Percentiles rank a stretch among this genome's conserved stretches.
These are phyloP conservation scores for Aspergillus sp. DNA, from an alignment of 2,329 filamentous ascomycete species.

Conservation along the genomic window DNA sequence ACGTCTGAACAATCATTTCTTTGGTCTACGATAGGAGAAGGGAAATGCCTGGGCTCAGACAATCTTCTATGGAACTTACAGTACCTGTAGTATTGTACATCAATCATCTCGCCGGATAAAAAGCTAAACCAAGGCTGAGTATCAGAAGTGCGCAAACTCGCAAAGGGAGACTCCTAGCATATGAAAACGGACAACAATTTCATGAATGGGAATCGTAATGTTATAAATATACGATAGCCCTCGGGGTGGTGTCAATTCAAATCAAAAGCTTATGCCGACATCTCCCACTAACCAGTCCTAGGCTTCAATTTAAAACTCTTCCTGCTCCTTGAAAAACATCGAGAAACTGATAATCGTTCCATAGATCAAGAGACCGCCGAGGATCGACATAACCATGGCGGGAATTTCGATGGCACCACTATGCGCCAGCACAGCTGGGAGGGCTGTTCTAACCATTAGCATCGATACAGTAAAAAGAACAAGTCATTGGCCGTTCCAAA, in stretches of 20 bases:
- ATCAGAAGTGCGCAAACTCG: slow-evolving; percentile 15
- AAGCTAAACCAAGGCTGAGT: slow-evolving; percentile 11
- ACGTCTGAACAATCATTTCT: no score
- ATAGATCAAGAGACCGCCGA: slow-evolving; percentile 92
- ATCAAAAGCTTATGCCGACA: background rate
- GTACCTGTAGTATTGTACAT: slow-evolving; percentile 20
- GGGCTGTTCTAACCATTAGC: slow-evolving; percentile 54
- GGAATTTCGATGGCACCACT: slow-evolving; percentile 76
- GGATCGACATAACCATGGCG: slow-evolving; percentile 92
- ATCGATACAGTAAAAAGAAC: background rate
- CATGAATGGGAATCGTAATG: slow-evolving; percentile 17
- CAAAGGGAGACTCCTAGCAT: slow-evolving; percentile 16
- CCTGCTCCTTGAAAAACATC: slow-evolving; percentile 97
- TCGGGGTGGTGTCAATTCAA: background rate
- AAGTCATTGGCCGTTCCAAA: background rate
- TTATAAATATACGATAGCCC: slow-evolving; percentile 2
- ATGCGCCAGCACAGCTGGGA: slow-evolving; percentile 86
- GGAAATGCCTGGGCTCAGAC: background rate
- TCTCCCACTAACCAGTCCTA: background rate
- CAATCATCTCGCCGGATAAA: slow-evolving; percentile 15
- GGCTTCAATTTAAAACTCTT: slow-evolving; percentile 70
- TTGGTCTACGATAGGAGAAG: no score
- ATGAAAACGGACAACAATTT: slow-evolving; percentile 19
- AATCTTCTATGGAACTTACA: slow-evolving; percentile 18
- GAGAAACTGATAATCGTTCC: slow-evolving; percentile 97